phyloP scores from a whole-genome alignment of 331 rosid species.

The Rosa hybrid region DNA sequence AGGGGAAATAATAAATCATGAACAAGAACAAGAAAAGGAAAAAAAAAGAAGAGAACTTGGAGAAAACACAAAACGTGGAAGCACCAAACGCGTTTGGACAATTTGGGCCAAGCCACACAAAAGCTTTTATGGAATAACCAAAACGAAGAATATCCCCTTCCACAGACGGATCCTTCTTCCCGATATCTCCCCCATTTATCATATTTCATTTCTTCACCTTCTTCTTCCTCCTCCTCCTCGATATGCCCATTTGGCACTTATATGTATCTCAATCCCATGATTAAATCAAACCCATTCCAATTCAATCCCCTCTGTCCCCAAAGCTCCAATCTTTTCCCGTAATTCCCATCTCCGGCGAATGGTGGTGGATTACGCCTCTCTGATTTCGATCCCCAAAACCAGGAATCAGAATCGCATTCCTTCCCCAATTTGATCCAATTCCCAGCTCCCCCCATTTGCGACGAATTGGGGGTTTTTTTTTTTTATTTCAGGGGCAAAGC shows the following conservation, averaged over 20 bases:
- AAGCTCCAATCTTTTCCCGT: not conserved
- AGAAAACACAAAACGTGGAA: not conserved
- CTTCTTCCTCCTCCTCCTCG: no score
- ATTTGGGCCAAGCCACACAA: conserved; percentile 6
- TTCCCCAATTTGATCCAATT: not conserved
- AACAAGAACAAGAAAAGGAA: not conserved
- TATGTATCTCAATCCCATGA: not conserved
- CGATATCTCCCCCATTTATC: not conserved
- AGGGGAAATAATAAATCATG: not conserved
- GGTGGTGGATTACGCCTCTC: not conserved
- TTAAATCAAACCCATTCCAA: not conserved
- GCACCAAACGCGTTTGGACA: not conserved
- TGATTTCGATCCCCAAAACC: not conserved
- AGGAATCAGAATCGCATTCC: not conserved
- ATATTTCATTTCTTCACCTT: not conserved
- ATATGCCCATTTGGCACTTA: not conserved
- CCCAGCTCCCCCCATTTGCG: not conserved
- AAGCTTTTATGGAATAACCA: not conserved
- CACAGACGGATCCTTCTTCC: not conserved
- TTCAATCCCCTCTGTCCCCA: not conserved
- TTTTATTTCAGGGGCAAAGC: conserved; percentile 56
- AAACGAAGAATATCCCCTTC: not conserved
- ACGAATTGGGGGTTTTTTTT: not conserved
- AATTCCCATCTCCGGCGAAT: not conserved
- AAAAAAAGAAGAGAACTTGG: not conserved